Conservation (phyloP, 495 filamentous ascomycete species). For the Tuber umbilicatum region DNA sequence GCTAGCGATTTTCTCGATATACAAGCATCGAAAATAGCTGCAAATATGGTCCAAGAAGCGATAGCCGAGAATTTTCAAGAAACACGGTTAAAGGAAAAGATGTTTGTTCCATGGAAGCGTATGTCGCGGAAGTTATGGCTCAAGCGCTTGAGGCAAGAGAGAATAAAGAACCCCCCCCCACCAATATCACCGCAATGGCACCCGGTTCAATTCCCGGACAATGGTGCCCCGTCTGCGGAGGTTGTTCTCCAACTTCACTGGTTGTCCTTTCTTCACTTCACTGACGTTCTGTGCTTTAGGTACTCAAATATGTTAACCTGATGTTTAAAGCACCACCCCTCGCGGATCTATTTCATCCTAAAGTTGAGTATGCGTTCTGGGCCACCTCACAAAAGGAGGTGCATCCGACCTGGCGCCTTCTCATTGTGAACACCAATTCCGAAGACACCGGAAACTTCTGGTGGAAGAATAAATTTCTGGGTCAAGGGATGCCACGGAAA, state of each 20-base stretch:
- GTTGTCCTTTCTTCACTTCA: background rate
- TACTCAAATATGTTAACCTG: background rate
- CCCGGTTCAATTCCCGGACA: slow-evolving; percentile 30
- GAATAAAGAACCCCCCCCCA: slow-evolving; percentile 19
- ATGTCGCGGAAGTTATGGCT: slow-evolving; percentile 26
- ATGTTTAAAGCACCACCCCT: slow-evolving; percentile 29
- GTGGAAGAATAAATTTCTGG: slow-evolving; percentile 39
- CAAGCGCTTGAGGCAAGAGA: slow-evolving; percentile 25
- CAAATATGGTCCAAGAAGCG: slow-evolving; percentile 24
- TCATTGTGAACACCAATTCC: slow-evolving; percentile 34
- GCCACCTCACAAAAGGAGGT: background rate
- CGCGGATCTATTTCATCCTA: slow-evolving; percentile 29
- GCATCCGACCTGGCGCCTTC: slow-evolving; percentile 31
- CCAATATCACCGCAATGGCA: slow-evolving; percentile 26
- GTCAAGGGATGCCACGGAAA: slow-evolving; percentile 22
- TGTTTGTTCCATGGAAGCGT: slow-evolving; percentile 26
- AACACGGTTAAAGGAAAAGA: slow-evolving; percentile 21
- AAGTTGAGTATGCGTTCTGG: slow-evolving; percentile 31
- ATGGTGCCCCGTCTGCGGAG: slow-evolving; percentile 12
- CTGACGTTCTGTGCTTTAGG: background rate
- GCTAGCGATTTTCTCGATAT: slow-evolving; percentile 23
- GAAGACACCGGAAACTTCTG: slow-evolving; percentile 28
- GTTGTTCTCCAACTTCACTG: background rate
- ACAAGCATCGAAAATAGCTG: slow-evolving; percentile 22
- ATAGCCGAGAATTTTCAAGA: slow-evolving; percentile 25